Evolutionary conservation across 306 rosid genomes (phyloP), one percentile per base, ranked within the genome.

Genomic region (Prunus mume): DNA sequence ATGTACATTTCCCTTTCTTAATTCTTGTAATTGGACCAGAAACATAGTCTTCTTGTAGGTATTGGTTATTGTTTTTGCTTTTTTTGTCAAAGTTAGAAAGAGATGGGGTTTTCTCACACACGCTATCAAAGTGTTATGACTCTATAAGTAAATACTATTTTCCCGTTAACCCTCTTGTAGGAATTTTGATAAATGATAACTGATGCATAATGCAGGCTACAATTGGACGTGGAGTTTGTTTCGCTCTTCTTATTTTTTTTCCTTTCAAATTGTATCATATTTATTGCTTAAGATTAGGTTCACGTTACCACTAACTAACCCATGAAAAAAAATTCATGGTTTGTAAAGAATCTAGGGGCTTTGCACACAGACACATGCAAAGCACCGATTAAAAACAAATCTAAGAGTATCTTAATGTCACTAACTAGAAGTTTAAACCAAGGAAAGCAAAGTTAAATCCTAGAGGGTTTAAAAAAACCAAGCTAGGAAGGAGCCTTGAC

Each of bases 401-500:
- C 38, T 32, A 52, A 32, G 62, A 45, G 47, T 81, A 64, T 71
- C 65, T 57, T 47, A 76, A 49, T 27, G 49, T 19, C 60, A 58
- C 32, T 56, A 46, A 66, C 22, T 13, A 20, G 56, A 71, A 78
- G 78, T 69, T 57, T 66, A 62, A 73, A 70, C 20, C 10, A 54
- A 67, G 58, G 58, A 68, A 73, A 76, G 46, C 51, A 68, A 46
- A 72, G 82, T 76, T 41, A 28, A 34, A 47, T 49, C 63, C 79
- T 22, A 25, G 52, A 78, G 49, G 51, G 45, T 62, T 74, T 63
- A 46, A 64, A 80, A 78, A 69, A 83, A 64, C 71, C 43, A 77
- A 77, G 71, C 79, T 38, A 75, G 34, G 68, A 78, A 75, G 34
- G 68, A 78, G 45, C 43, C 71, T 83, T 84, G 85, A 79, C 83